Evolutionary conservation across 768 basidiomycete species (phyloP).

Genomic region (Tulasnella calospora): DNA sequence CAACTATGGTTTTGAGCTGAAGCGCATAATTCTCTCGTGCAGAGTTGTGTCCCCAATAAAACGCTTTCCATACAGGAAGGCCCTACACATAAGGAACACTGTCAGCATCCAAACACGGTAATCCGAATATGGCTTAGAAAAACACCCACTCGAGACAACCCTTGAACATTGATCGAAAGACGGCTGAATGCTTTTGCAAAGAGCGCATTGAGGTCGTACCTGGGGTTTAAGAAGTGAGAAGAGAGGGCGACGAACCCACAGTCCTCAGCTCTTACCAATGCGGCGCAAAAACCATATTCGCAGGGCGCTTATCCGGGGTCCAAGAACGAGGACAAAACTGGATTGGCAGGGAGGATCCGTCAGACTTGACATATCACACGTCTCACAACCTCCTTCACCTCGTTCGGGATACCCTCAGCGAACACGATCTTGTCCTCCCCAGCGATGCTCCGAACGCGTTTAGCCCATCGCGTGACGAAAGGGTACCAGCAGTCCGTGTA

Average conservation of each 20-base stretch:
- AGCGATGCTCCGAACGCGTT: slow-evolving; percentile 49
- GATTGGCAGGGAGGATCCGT: neutral
- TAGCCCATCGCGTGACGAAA: slow-evolving; percentile 63
- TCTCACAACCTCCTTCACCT: slow-evolving; percentile 46
- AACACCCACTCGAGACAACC: slow-evolving; percentile 66
- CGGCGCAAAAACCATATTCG: slow-evolving; percentile 64
- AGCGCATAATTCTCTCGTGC: slow-evolving; percentile 75
- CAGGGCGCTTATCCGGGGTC: slow-evolving; percentile 58
- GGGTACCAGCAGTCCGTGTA: slow-evolving; percentile 82
- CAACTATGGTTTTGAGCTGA: slow-evolving; percentile 76
- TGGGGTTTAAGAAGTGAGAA: slow-evolving; percentile 32
- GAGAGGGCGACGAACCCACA: neutral
- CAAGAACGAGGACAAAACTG: slow-evolving; percentile 79
- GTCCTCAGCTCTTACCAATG: slow-evolving; percentile 53
- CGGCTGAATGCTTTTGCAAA: slow-evolving; percentile 80
- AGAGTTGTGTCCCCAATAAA: slow-evolving; percentile 84
- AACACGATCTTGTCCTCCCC: slow-evolving; percentile 59
- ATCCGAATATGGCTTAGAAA: neutral
- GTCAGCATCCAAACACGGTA: neutral
- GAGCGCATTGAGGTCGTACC: slow-evolving; percentile 89
- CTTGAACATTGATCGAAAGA: slow-evolving; percentile 91
- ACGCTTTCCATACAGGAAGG: slow-evolving; percentile 70
- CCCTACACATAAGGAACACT: slow-evolving; percentile 50
- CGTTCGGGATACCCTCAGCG: slow-evolving; percentile 88
- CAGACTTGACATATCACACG: neutral